A percentile compares a stretch with the other conserved stretches of the same genome.
phyloP scores from a whole-genome alignment of 805 yeast genomes.

The Ogataea corticis region DNA sequence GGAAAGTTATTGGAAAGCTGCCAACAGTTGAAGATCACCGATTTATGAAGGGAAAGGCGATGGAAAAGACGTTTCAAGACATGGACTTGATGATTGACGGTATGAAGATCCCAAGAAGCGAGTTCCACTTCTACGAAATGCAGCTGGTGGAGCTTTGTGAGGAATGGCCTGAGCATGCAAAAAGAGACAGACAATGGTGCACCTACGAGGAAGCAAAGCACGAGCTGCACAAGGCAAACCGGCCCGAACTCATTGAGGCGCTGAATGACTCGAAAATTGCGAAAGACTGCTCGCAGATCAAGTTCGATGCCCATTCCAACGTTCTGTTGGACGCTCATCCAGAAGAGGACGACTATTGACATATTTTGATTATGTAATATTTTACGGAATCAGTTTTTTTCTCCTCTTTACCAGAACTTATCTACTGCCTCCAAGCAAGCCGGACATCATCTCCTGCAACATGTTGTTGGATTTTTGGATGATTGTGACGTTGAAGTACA shows the following conservation, averaged over 20 bases:
- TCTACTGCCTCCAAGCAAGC: constrained; percentile 49
- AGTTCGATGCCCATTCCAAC: constrained; percentile 28
- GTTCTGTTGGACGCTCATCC: constrained; percentile 31
- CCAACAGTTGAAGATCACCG: constrained; percentile 65
- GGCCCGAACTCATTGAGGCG: constrained; percentile 70
- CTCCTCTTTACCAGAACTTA: not conserved
- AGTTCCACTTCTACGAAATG: constrained; percentile 87
- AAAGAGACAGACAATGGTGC: constrained; percentile 75
- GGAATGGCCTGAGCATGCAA: constrained; percentile 73
- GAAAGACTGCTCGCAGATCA: constrained; percentile 35
- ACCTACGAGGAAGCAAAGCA: constrained; percentile 64
- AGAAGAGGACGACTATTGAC: constrained; percentile 30
- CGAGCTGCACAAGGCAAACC: constrained; percentile 53
- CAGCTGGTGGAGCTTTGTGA: constrained; percentile 51
- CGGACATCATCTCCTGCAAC: constrained; percentile 76
- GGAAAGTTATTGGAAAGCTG: constrained; percentile 53
- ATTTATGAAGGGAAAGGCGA: constrained; percentile 24
- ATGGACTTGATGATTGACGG: constrained; percentile 28
- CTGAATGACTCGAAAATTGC: constrained; percentile 54
- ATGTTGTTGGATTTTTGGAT: constrained; percentile 55
- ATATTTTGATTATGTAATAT: not conserved
- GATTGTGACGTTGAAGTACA: constrained; percentile 31
- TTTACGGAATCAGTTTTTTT: not conserved
- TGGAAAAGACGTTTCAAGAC: constrained; percentile 17
- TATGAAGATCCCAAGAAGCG: constrained; percentile 61